Conservation (phyloP, 331 rosid genomes). For the Cydonia oblonga region DNA sequence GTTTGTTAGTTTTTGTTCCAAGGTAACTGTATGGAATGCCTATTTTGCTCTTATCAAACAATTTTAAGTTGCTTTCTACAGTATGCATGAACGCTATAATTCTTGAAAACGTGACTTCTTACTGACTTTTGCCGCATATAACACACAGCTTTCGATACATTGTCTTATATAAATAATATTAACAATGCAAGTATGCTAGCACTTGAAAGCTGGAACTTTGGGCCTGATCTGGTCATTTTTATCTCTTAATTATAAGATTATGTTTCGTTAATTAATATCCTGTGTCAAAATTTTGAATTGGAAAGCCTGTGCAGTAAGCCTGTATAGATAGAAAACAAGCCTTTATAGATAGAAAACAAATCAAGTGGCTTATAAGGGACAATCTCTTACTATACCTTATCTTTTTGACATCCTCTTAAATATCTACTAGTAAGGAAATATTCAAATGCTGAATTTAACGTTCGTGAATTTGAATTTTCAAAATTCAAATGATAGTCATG, state of each 20-base stretch:
- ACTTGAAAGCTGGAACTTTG: neutral
- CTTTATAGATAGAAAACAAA: too few species aligned
- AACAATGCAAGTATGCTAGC: neutral
- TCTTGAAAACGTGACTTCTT: constrained; percentile 25
- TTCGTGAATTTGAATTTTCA: too few species aligned
- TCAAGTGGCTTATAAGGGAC: neutral
- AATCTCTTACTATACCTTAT: neutral
- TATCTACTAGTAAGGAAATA: neutral
- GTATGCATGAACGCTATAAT: constrained; percentile 55
- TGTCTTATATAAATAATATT: neutral
- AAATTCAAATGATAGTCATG: neutral
- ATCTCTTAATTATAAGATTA: neutral
- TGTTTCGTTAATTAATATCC: neutral
- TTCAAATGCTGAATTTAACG: neutral
- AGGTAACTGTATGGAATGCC: constrained; percentile 58
- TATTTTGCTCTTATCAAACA: constrained; percentile 39
- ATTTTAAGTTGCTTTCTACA: constrained; percentile 34
- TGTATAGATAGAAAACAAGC: too few species aligned
- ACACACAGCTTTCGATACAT: neutral
- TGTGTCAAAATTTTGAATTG: too few species aligned
- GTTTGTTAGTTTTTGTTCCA: constrained; percentile 45
- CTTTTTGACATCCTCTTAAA: neutral
- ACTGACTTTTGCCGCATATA: neutral
- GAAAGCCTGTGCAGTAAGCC: too few species aligned
- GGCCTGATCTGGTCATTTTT: neutral